Conservation (phyloP, 257 asterid species). For the Petunia secreta region DNA sequence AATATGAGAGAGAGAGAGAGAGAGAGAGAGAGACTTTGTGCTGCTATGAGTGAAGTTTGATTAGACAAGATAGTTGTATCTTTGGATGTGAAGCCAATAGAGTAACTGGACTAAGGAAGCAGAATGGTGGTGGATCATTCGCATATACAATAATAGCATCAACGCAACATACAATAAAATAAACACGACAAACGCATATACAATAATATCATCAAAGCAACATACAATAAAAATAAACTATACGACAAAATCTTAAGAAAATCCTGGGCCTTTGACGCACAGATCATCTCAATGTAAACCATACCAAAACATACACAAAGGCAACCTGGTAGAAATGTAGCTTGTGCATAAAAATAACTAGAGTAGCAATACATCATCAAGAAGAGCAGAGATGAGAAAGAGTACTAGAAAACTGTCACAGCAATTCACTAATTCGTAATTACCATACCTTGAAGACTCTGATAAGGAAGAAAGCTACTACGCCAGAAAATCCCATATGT, state of each 20-base stretch:
- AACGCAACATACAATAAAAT: no score
- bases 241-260: neutral
- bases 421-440: constrained; percentile 18
- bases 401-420: neutral
- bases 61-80: neutral
- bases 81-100: neutral
- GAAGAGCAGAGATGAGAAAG: constrained; percentile 3
- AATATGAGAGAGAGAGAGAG: neutral
- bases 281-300: neutral
- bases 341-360: constrained; percentile 10
- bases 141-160: no score
- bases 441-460: constrained; percentile 83
- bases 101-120: neutral
- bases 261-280: neutral
- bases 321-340: constrained; percentile 8
- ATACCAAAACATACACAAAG: constrained; percentile 18
- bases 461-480: constrained; percentile 86
- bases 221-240: neutral
- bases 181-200: no score
- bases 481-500: constrained; percentile 97
- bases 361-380: constrained; percentile 3
- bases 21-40: neutral
- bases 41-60: neutral
- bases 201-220: neutral
- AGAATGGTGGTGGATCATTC: neutral